Percentiles rank a stretch among this genome's conserved stretches.
Conservation (phyloP, 148 eudicot genomes). For the Diospyros lotus region DNA sequence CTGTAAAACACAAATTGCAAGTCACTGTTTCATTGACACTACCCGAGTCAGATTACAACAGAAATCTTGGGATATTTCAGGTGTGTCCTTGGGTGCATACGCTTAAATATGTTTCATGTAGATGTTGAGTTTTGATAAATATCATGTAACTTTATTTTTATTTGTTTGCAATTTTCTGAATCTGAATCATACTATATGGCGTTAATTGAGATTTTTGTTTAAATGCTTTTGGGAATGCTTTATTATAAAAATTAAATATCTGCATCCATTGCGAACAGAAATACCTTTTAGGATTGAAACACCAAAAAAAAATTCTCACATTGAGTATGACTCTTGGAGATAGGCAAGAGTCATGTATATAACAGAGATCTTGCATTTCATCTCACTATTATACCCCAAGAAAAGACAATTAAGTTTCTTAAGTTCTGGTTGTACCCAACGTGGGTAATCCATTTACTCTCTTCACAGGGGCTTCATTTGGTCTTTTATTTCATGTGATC, state of each 20-base stretch:
- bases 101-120: background rate
- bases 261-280: background rate
- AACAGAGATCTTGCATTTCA: background rate
- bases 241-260: background rate
- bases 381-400: background rate
- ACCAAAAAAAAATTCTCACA: too few relatives aligned
- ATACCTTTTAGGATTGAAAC: too few relatives aligned
- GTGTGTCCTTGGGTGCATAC: constrained; percentile 24
- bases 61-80: constrained; percentile 88
- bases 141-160: background rate
- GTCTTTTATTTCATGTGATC: background rate
- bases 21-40: constrained; percentile 54
- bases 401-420: background rate
- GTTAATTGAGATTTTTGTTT: background rate
- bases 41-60: constrained; percentile 89
- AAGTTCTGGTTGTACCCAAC: background rate
- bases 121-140: background rate
- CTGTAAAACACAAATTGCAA: constrained; percentile 63
- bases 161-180: background rate
- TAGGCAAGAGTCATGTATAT: background rate
- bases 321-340: background rate
- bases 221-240: background rate
- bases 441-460: background rate
- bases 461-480: background rate
- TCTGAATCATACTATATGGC: background rate